Evolutionary conservation across 371 early-diverging fungal species (phyloP).

Genomic region (Actinomortierella ambigua): DNA sequence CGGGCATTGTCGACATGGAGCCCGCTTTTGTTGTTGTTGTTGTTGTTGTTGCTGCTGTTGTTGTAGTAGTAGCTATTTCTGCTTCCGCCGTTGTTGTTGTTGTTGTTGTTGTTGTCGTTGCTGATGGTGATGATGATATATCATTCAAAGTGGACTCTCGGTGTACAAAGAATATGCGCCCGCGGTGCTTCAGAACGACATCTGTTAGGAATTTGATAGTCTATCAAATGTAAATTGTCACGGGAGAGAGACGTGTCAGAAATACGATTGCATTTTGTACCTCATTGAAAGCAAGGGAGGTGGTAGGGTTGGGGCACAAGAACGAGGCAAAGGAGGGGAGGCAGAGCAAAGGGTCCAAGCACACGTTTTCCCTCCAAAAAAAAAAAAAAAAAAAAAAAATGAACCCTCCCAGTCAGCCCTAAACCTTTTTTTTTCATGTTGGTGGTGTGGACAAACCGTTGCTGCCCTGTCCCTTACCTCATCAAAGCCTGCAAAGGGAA

Average conservation of each 20-base stretch:
- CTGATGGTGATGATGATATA: not conserved
- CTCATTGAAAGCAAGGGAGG: too few relatives aligned
- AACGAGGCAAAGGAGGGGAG: not conserved
- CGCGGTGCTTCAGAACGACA: conserved; percentile 15
- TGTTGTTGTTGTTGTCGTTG: conserved; percentile 2
- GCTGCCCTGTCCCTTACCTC: conserved; percentile 21
- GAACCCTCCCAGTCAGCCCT: not conserved
- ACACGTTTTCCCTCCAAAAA: not conserved
- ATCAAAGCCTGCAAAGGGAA: conserved; percentile 32
- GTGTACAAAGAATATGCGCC: conserved; percentile 38
- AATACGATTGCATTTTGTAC: too few relatives aligned
- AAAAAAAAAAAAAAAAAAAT: not conserved
- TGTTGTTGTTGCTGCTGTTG: conserved; percentile 5
- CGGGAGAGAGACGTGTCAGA: too few relatives aligned
- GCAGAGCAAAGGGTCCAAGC: too few relatives aligned
- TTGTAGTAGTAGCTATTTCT: not conserved
- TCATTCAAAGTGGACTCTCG: not conserved
- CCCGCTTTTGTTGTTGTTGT: conserved; percentile 6
- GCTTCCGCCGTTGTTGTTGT: not conserved
- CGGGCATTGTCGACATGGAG: too few relatives aligned
- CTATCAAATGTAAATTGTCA: conserved; percentile 7
- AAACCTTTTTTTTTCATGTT: not conserved
- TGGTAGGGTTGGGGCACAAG: too few relatives aligned
- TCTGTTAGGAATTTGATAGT: conserved; percentile 17
- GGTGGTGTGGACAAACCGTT: not conserved